Base-by-base conservation (phyloP, 495 filamentous ascomycete species). In the Pseudomonodictys pantanalensis region DNA sequence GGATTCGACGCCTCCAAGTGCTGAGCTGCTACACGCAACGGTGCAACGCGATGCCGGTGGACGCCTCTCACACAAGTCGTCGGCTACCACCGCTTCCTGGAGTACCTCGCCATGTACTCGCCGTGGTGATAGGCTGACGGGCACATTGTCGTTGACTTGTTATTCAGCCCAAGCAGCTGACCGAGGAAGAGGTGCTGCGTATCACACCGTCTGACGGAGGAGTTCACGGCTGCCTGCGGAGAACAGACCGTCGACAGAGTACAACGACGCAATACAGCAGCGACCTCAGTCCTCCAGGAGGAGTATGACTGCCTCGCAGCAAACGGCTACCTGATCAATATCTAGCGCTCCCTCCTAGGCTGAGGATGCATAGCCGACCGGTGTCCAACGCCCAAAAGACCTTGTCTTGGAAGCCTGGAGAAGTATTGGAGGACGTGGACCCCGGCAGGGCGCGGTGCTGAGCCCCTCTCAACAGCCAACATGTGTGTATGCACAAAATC, bases 151-250 rank as follows among this genome's bases (percentile, higher is more conserved):
- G 44, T 30, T n/a, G 54, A 48, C 54, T 49, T 8, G 30, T 3
- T 43, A 58, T 58, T 58, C 54, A 58, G 54, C 54, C 54, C 54
- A 48, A 30, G 25, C 30, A 24, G 4, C 3, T 41, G 38, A 41
- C 38, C 20, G 38, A 15, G 20, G 12, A 41, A 41, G 15, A 12
- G 20, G 38, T 18, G 15, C 38, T 18, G 4, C 15, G 8, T 35
- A 15, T 15, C 15, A 4, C 5, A 41, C 38, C 4, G 4, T 3
- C 20, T 12, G 4, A 41, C 15, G 38, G 20, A 41, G 24, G 8
- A 50, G 12, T 50, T 9, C 22, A 29, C 23, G 12, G 46, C 46
- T 26, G 47, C 47, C 23, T 50, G 15, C 25, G 24, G 28, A 17
- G 15, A 50, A 8, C 25, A 18, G 38, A n/a, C n/a, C n/a, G n/a